A percentile compares a stretch with the other conserved stretches of the same genome.
Evolutionary conservation across 371 early-diverging fungal species (phyloP).

Genomic region (Rhizopus sp.): DNA sequence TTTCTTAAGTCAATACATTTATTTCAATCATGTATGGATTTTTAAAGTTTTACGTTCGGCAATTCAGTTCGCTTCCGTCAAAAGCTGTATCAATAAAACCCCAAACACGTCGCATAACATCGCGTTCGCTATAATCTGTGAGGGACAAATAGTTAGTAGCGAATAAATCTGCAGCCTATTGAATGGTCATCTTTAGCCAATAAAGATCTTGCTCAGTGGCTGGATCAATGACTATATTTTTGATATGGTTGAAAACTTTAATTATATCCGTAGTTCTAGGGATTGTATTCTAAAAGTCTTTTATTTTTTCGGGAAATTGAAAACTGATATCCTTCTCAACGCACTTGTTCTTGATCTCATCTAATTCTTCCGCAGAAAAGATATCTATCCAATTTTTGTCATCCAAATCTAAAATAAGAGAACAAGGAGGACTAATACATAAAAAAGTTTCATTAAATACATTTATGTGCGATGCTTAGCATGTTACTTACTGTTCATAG

Average conservation of each 20-base stretch:
- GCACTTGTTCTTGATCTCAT: slow-evolving; percentile 2
- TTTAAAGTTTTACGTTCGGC: no score
- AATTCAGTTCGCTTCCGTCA: no score
- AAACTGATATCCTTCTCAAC: no score
- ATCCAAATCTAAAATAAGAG: neutral
- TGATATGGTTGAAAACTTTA: slow-evolving; percentile 1
- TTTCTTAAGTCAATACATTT: no score
- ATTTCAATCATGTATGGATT: no score
- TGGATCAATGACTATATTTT: slow-evolving; percentile 1
- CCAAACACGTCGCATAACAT: slow-evolving; percentile 1
- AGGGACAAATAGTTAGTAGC: neutral
- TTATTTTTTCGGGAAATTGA: slow-evolving; percentile 1
- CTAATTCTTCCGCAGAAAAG: slow-evolving; percentile 4
- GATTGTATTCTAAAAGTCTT: neutral
- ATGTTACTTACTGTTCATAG: neutral
- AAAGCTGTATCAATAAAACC: slow-evolving; percentile 8
- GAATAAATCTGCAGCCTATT: neutral
- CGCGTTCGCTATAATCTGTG: slow-evolving; percentile 4
- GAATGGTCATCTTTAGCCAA: slow-evolving; percentile 6
- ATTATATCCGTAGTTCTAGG: slow-evolving; percentile 5
- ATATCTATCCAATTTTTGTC: neutral
- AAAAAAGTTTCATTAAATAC: neutral
- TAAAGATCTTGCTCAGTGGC: neutral
- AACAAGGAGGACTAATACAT: slow-evolving; percentile 3
- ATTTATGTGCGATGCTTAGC: no score